Conservation (phyloP, 495 filamentous ascomycete species). For the Pyronema omphalodes region DNA sequence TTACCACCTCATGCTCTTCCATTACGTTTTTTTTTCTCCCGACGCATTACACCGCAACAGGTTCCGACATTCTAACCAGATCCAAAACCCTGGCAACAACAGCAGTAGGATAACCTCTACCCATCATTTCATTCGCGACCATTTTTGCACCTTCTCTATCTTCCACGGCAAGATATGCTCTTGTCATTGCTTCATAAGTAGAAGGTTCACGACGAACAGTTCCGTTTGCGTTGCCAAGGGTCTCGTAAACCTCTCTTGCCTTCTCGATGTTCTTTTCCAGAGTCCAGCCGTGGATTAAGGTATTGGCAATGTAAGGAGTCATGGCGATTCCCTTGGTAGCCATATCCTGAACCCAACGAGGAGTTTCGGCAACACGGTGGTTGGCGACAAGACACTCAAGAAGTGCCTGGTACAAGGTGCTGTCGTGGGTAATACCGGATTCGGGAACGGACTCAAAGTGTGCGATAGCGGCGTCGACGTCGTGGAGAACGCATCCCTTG, state of each 20-base stretch:
- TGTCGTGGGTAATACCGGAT: slow-evolving; percentile 46
- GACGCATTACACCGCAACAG: neutral
- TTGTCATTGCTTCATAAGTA: slow-evolving; percentile 98
- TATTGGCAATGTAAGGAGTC: slow-evolving; percentile 97
- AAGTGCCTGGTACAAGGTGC: slow-evolving; percentile 85
- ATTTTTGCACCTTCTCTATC: slow-evolving; percentile 51
- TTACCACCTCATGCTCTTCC: too few species aligned
- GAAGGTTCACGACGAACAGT: slow-evolving; percentile 72
- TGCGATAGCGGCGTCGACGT: slow-evolving; percentile 61
- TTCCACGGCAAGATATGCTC: slow-evolving; percentile 71
- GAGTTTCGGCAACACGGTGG: slow-evolving; percentile 59
- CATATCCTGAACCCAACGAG: slow-evolving; percentile 60
- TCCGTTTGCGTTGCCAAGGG: slow-evolving; percentile 30
- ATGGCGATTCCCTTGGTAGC: slow-evolving; percentile 48
- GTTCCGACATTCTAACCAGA: slow-evolving; percentile 40
- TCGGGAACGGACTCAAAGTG: slow-evolving; percentile 66
- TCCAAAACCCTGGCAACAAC: slow-evolving; percentile 85
- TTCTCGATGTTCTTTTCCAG: slow-evolving; percentile 60
- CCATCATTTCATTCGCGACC: slow-evolving; percentile 80
- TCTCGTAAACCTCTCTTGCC: slow-evolving; percentile 59
- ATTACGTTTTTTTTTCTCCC: too few species aligned
- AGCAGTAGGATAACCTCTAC: slow-evolving; percentile 73
- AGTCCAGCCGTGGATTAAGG: slow-evolving; percentile 96
- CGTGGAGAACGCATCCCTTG: slow-evolving; percentile 82
- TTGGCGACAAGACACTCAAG: slow-evolving; percentile 96